phyloP scores from a whole-genome alignment of 306 rosid genomes.

The Comarum palustre region DNA sequence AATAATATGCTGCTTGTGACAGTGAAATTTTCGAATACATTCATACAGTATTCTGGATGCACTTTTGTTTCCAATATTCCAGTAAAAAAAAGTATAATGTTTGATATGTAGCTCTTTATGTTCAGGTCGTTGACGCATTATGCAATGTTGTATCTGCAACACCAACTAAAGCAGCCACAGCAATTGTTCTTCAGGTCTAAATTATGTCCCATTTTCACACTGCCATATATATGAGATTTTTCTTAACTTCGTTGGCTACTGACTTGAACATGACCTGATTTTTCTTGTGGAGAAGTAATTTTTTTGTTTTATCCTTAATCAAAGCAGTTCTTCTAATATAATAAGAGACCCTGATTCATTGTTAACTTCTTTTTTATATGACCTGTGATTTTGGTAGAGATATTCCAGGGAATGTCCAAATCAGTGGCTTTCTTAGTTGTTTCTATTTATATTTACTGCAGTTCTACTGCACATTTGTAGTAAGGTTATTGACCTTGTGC shows the following conservation, averaged over 20 bases:
- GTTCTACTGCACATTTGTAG: constrained; percentile 19
- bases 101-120: constrained; percentile 2
- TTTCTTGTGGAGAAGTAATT: constrained; percentile 7
- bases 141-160: constrained; percentile 92
- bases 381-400: constrained; percentile 23
- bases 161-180: constrained; percentile 88
- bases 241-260: constrained; percentile 3
- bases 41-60: not conserved
- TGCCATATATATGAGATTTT: not conserved
- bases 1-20: not conserved
- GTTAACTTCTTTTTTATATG: constrained; percentile 12
- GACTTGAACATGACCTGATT: constrained; percentile 17
- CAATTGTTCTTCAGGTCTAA: constrained; percentile 90
- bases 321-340: constrained; percentile 2
- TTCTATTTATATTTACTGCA: constrained; percentile 22
- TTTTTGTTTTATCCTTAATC: constrained; percentile 1
- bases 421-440: constrained; percentile 3
- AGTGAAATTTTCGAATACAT: not conserved
- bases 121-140: constrained; percentile 89
- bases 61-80: constrained; percentile 3
- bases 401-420: constrained; percentile 16
- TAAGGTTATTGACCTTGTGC: constrained; percentile 39
- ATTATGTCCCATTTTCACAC: constrained; percentile 29
- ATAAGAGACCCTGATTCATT: constrained; percentile 8
- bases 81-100: constrained; percentile 10